These are phyloP conservation scores for Suhomyces atakaporum DNA, from an alignment of 1,139 yeast species.

Conservation along the genomic window DNA sequence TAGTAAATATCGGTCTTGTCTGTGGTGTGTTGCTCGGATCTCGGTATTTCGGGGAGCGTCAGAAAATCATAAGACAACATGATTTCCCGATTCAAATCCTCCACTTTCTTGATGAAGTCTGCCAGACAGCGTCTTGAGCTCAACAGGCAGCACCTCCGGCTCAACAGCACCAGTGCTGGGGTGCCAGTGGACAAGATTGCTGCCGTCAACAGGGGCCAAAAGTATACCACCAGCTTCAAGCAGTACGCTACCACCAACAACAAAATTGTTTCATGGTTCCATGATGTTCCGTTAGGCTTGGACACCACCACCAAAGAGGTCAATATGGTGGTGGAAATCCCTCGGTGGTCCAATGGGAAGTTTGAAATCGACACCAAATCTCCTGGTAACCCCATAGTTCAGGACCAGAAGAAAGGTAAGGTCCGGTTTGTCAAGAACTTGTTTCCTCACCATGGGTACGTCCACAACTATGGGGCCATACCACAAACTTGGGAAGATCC, in stretches of 20 bases:
- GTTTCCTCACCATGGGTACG: slow-evolving; percentile 88
- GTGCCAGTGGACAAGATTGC: slow-evolving; percentile 13
- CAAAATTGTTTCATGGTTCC: slow-evolving; percentile 73
- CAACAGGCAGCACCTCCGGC: slow-evolving; percentile 24
- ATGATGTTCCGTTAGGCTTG: slow-evolving; percentile 71
- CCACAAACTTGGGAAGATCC: slow-evolving; percentile 98
- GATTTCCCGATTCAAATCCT: not conserved
- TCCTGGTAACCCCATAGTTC: slow-evolving; percentile 78
- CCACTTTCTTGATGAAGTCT: not conserved
- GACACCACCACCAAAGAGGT: slow-evolving; percentile 65
- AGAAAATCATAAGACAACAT: not conserved
- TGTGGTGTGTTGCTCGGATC: not conserved
- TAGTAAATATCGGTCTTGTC: too few relatives aligned
- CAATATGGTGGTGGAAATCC: slow-evolving; percentile 87
- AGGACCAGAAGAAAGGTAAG: slow-evolving; percentile 82
- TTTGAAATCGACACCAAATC: slow-evolving; percentile 73
- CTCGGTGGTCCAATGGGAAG: slow-evolving; percentile 90
- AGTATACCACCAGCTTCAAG: slow-evolving; percentile 35
- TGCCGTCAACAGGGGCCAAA: slow-evolving; percentile 33
- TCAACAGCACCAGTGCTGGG: slow-evolving; percentile 12
- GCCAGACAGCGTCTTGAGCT: slow-evolving; percentile 21
- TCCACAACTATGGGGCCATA: slow-evolving; percentile 91
- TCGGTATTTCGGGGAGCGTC: not conserved
- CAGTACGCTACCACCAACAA: slow-evolving; percentile 49
- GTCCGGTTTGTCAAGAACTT: slow-evolving; percentile 83